Conservation (phyloP, 1,284 basidiomycete species). For the Gymnopus androsaceus region DNA sequence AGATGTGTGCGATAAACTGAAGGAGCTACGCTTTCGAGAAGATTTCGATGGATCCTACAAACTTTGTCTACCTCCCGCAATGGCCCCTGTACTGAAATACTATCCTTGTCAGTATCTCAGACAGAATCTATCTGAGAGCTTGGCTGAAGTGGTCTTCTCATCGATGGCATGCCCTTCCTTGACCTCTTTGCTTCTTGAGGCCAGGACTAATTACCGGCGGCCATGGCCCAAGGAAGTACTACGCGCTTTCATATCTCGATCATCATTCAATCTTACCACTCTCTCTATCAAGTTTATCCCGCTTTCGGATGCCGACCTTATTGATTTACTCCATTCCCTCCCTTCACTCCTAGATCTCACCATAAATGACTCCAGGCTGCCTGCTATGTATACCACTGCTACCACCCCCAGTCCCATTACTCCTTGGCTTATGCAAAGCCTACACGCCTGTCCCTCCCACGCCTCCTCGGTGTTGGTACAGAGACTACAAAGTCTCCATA, state of each 20-base stretch:
- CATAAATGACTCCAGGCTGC: neutral
- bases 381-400: neutral
- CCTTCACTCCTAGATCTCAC: slow-evolving; percentile 1
- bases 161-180: neutral
- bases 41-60: neutral
- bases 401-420: neutral
- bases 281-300: neutral
- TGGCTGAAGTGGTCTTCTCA: neutral
- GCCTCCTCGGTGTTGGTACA: neutral
- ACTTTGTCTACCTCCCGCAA: neutral
- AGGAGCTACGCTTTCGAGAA: neutral
- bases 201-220: neutral
- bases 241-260: neutral
- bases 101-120: neutral
- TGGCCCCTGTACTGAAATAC: neutral
- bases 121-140: neutral
- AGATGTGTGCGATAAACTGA: neutral
- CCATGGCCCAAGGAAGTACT: neutral
- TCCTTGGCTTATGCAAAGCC: neutral
- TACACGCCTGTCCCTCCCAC: neutral
- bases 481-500: neutral
- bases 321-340: neutral
- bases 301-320: neutral
- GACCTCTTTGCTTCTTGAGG: neutral
- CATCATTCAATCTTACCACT: neutral